Base-by-base conservation (phyloP, 164 flowering plant species). In the Buxus sempervirens region DNA sequence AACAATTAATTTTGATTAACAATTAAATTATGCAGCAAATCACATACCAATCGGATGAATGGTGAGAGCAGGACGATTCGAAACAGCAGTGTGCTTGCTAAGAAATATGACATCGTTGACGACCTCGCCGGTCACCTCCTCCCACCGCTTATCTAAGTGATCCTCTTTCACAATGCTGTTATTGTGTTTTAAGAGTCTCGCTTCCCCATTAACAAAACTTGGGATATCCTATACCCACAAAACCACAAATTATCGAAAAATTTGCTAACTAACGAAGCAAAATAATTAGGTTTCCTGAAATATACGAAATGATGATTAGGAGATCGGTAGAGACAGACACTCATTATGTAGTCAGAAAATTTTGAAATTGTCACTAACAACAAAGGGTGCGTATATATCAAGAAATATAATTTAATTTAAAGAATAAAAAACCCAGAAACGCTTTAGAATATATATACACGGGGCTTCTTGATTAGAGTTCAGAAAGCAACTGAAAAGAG, bases 41-140 rank as follows among this genome's bases (percentile, higher is more conserved):
- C 48, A 48, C 21, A 19, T 82, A 91, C 97, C 98, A n/a, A 89
- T 95, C 0, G 97, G 97, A 65, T 95, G 94, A 67, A 95, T 76
- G 6, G 97, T 95, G 67, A 95, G 88, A 4, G 97, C 94, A 21
- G 96, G 97, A 15, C 90, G 91, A 49, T 80, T 87, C 1, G 98
- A 88, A 24, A 77, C 97, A 26, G 97, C 96, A 9, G 84, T 86
- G 77, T 95, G 98, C 65, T 73, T 82, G 75, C 97, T 90, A 19
- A 95, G 80, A 69, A 95, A 95, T 4, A 95, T 86, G 57, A 89
- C 77, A 66, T 95, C 91, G 26, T 85, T 72, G 5, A 95, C 97
- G 0, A 63, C 76, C 76, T 95, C 96, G n/a, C 86, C 88, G 15
- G 89, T 89, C 15, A 73, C 77, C 10, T 79, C 85, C 72, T 86